Evolutionary conservation across 2,329 filamentous ascomycete species (phyloP).

Genomic region (Huntiella omanensis): DNA sequence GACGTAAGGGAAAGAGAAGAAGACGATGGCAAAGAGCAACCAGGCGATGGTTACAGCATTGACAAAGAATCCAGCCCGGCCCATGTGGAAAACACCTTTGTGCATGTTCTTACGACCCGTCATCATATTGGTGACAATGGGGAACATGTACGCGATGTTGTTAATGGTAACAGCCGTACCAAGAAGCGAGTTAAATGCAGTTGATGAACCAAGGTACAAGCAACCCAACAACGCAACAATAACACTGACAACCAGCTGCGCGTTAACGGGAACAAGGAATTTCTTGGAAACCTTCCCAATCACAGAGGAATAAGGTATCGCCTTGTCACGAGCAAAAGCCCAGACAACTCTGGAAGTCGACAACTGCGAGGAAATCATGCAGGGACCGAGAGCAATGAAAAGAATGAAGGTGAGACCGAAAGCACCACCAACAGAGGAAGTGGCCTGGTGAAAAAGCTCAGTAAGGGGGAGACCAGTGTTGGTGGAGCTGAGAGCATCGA

Average conservation of each 20-base stretch:
- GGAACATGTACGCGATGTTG: conserved; percentile 26
- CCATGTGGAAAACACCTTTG: conserved; percentile 22
- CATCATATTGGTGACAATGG: conserved; percentile 25
- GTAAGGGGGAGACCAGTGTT: conserved; percentile 25
- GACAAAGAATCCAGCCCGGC: conserved; percentile 17
- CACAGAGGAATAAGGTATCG: conserved; percentile 20
- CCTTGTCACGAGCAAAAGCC: conserved; percentile 27
- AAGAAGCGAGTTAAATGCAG: conserved; percentile 26
- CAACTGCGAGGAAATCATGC: conserved; percentile 20
- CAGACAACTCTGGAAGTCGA: conserved; percentile 20
- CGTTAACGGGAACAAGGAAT: conserved; percentile 21
- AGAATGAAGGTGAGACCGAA: conserved; percentile 24
- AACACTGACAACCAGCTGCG: conserved; percentile 18
- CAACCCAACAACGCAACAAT: conserved; percentile 22
- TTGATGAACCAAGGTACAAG: conserved; percentile 24
- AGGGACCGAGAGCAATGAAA: conserved; percentile 24
- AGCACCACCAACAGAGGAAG: conserved; percentile 21
- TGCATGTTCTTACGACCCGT: conserved; percentile 22
- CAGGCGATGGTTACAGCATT: conserved; percentile 21
- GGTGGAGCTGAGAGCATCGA: conserved; percentile 23
- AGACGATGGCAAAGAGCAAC: conserved; percentile 23
- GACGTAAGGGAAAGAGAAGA: conserved; percentile 26
- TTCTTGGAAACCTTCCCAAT: conserved; percentile 21
- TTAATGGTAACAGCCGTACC: conserved; percentile 23
- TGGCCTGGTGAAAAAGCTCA: conserved; percentile 26